Percentiles rank a stretch among this genome's conserved stretches.
These are phyloP conservation scores for Leptosphaerulina australis DNA, from an alignment of 2,329 filamentous ascomycete species.

Conservation along the genomic window DNA sequence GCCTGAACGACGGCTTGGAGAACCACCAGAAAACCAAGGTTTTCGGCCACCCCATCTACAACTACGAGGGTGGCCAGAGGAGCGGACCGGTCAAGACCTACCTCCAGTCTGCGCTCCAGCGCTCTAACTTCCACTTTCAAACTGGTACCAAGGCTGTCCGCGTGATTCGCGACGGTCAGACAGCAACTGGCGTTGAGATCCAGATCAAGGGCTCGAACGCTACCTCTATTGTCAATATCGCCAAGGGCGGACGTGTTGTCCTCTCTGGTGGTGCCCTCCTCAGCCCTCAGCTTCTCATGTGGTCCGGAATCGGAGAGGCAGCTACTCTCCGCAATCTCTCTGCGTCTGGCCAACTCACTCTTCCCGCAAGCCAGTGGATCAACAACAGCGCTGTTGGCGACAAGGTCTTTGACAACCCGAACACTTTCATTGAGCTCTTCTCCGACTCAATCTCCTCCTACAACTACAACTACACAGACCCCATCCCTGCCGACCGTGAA, in stretches of 20 bases:
- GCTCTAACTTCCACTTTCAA: conserved; percentile 46
- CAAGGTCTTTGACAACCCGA: conserved; percentile 62
- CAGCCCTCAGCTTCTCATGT: conserved; percentile 49
- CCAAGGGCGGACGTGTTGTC: conserved; percentile 37
- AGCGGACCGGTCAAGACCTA: conserved; percentile 59
- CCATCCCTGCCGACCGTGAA: conserved; percentile 51
- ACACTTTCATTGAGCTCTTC: conserved; percentile 60
- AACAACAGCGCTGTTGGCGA: conserved; percentile 57
- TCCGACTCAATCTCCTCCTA: conserved; percentile 55
- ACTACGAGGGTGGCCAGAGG: conserved; percentile 58
- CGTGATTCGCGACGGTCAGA: conserved; percentile 50
- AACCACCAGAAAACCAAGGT: conserved; percentile 53
- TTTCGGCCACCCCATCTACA: conserved; percentile 57
- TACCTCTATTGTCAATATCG: conserved; percentile 38
- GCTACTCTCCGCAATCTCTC: conserved; percentile 40
- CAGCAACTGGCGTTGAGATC: conserved; percentile 53
- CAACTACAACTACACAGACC: conserved; percentile 55
- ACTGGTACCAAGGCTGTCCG: conserved; percentile 54
- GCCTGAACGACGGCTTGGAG: conserved; percentile 55
- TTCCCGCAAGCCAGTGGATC: conserved; percentile 53
- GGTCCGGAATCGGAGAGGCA: conserved; percentile 47
- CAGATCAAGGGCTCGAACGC: conserved; percentile 40
- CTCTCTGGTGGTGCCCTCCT: conserved; percentile 43
- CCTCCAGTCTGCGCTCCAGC: conserved; percentile 55
- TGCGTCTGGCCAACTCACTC: conserved; percentile 44